These are phyloP conservation scores for Tolypocladium inflatum DNA, from an alignment of 2,329 filamentous ascomycete genomes.

Conservation along the genomic window DNA sequence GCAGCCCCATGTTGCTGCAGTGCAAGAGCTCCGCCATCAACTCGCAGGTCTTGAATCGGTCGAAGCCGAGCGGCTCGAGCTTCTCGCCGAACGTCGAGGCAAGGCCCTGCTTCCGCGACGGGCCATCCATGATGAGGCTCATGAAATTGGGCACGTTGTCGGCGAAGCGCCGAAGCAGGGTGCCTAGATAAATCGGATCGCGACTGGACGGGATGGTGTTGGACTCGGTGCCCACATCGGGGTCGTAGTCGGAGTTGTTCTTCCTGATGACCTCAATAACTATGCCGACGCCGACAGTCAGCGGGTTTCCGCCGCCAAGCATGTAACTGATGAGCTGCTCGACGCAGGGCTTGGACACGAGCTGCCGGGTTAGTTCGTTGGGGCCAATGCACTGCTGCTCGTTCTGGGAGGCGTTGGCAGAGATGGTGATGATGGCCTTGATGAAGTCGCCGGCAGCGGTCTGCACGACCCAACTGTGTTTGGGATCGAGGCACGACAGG, in stretches of 20 bases:
- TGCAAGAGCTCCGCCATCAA: slow-evolving; percentile 96
- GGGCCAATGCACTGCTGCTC: slow-evolving; percentile 98
- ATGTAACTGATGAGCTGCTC: slow-evolving; percentile 82
- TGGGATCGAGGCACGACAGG: slow-evolving; percentile 75
- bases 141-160: slow-evolving; percentile 91
- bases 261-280: slow-evolving; percentile 98
- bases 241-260: slow-evolving; percentile 98
- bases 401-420: slow-evolving; percentile 93
- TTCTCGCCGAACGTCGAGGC: slow-evolving; percentile 83
- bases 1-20: slow-evolving; percentile 95
- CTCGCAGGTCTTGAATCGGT: slow-evolving; percentile 97
- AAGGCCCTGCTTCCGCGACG: slow-evolving; percentile 63
- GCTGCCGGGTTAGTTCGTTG: slow-evolving; percentile 88
- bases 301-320: slow-evolving; percentile 83
- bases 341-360: slow-evolving; percentile 80
- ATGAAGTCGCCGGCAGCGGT: slow-evolving; percentile 96
- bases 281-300: slow-evolving; percentile 94
- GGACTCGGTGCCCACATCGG: slow-evolving; percentile 75
- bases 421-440: slow-evolving; percentile 98
- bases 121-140: slow-evolving; percentile 72
- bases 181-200: slow-evolving; percentile 93
- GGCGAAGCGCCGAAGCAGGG: slow-evolving; percentile 79
- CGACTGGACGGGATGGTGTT: slow-evolving; percentile 71
- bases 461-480: slow-evolving; percentile 82
- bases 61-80: slow-evolving; percentile 91